Conservation (phyloP, 2,329 filamentous ascomycete genomes). For the Fusarium dimerum region DNA sequence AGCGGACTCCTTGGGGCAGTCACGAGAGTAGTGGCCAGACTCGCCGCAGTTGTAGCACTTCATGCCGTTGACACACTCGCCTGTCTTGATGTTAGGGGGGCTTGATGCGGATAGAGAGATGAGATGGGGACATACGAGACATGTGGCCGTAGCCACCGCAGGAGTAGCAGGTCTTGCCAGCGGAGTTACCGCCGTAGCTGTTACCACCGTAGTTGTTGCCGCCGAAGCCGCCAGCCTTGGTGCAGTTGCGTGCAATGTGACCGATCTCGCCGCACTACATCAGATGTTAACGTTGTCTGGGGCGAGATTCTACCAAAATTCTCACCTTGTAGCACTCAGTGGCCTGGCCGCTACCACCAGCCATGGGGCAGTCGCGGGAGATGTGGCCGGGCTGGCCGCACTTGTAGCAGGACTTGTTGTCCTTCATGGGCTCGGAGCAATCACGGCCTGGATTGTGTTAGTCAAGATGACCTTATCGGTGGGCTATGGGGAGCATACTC, state of each 20-base stretch:
- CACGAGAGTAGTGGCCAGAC: slow-evolving; percentile 90
- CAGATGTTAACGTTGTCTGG: not conserved
- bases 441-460: slow-evolving; percentile 70
- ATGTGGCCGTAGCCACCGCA: slow-evolving; percentile 97
- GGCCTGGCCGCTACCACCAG: slow-evolving; percentile 47
- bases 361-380: slow-evolving; percentile 78
- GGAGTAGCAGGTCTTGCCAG: slow-evolving; percentile 92
- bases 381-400: slow-evolving; percentile 87
- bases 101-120: not conserved
- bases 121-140: slow-evolving; percentile 63
- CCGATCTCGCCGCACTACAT: slow-evolving; percentile 83
- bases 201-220: slow-evolving; percentile 50
- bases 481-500: slow-evolving; percentile 56
- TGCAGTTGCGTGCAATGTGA: slow-evolving; percentile 93
- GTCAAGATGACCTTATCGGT: slow-evolving; percentile 10
- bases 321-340: slow-evolving; percentile 87
- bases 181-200: slow-evolving; percentile 46
- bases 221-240: slow-evolving; percentile 58
- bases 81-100: slow-evolving; percentile 37
- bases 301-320: not conserved
- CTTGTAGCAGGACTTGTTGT: slow-evolving; percentile 76
- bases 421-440: slow-evolving; percentile 85
- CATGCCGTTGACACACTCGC: slow-evolving; percentile 96
- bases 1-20: slow-evolving; percentile 90
- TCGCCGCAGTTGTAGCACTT: slow-evolving; percentile 99